These are phyloP conservation scores for Vigna angularis DNA, from an alignment of 306 rosid genomes.

Conservation along the genomic window DNA sequence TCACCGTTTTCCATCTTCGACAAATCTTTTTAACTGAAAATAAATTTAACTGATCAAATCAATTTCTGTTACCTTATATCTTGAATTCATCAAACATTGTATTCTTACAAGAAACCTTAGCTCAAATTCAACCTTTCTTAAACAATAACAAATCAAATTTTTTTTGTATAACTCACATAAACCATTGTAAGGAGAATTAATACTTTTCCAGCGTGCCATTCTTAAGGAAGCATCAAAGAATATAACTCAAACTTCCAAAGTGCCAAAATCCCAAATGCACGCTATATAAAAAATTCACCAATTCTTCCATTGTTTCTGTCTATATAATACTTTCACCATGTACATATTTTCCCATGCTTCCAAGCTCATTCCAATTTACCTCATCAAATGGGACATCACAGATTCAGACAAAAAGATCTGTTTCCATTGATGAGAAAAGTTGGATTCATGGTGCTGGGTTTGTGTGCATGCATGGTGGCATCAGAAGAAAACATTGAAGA, in stretches of 20 bases:
- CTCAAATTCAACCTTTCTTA: too few relatives aligned
- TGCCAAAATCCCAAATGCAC: constrained; percentile 48
- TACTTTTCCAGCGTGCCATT: constrained; percentile 48
- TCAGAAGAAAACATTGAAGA: constrained; percentile 46
- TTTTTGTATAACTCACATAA: too few relatives aligned
- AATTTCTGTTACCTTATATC: too few relatives aligned
- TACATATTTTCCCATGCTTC: constrained; percentile 18
- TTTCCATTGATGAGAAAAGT: constrained; percentile 47
- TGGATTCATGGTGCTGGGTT: constrained; percentile 48
- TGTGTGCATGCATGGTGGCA: constrained; percentile 41
- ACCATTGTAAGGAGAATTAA: constrained; percentile 11
- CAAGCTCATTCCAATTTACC: constrained; percentile 31
- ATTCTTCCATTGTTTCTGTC: constrained; percentile 32
- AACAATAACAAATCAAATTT: too few relatives aligned
- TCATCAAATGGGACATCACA: constrained; percentile 44
- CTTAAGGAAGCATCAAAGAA: constrained; percentile 62
- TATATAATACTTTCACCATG: constrained; percentile 38
- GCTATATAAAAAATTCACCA: constrained; percentile 22
- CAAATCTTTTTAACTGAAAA: too few relatives aligned
- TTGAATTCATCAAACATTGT: too few relatives aligned
- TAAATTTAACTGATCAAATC: too few relatives aligned
- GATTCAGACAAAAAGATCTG: constrained; percentile 33
- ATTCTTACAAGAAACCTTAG: too few relatives aligned
- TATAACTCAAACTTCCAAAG: constrained; percentile 35
- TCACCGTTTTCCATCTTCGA: too few relatives aligned